phyloP scores from a whole-genome alignment of 75 land plant genomes.

The Larix kaempferi region DNA sequence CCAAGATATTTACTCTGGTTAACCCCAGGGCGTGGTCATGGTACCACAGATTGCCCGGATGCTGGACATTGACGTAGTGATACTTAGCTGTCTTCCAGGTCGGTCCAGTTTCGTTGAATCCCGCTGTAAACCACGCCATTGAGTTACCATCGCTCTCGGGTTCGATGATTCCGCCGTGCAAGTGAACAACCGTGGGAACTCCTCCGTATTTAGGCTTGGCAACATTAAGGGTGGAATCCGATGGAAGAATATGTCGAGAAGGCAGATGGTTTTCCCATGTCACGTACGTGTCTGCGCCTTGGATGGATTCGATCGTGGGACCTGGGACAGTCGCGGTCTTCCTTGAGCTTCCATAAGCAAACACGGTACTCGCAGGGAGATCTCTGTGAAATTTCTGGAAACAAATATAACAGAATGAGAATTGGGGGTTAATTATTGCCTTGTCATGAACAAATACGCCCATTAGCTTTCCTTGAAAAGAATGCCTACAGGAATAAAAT shows the following conservation, averaged over 20 bases:
- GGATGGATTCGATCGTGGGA: conserved; percentile 26
- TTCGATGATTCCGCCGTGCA: conserved; percentile 67
- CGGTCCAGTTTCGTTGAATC: conserved; percentile 43
- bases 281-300: conserved; percentile 18
- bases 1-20: conserved; percentile 67
- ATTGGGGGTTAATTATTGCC: not conserved
- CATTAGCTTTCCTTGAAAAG: not conserved
- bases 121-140: conserved; percentile 71
- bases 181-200: conserved; percentile 77
- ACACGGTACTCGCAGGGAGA: conserved; percentile 27
- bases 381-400: conserved; percentile 47
- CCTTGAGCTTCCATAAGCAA: conserved; percentile 21
- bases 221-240: conserved; percentile 57
- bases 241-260: conserved; percentile 55
- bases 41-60: conserved; percentile 73
- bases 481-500: not conserved
- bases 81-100: conserved; percentile 15
- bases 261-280: conserved; percentile 59
- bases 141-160: conserved; percentile 66
- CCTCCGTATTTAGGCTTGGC: conserved; percentile 51
- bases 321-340: conserved; percentile 31
- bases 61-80: conserved; percentile 22
- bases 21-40: conserved; percentile 85
- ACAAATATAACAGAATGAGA: not conserved
- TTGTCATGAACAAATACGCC: not conserved